phyloP scores from a whole-genome alignment of 2,329 filamentous ascomycete genomes.

The Curvularia hawaiiensis region DNA sequence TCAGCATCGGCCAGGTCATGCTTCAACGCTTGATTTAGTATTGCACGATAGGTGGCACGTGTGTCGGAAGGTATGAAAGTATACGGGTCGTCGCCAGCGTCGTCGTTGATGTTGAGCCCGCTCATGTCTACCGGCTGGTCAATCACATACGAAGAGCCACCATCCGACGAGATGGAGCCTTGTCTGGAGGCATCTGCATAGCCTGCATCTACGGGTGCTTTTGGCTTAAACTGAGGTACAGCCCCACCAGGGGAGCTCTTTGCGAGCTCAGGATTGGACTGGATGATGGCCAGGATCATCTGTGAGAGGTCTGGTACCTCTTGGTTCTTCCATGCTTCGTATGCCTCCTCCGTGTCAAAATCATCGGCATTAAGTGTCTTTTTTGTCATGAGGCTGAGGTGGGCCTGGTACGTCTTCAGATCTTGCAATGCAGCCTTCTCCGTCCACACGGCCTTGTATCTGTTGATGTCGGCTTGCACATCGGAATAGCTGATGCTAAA shows the following conservation, averaged over 20 bases:
- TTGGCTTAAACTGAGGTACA: constrained; percentile 62
- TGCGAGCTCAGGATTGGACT: constrained; percentile 81
- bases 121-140: constrained; percentile 73
- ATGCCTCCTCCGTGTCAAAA: constrained; percentile 88
- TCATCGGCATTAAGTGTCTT: constrained; percentile 81
- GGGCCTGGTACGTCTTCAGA: constrained; percentile 90
- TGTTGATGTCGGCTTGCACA: constrained; percentile 86
- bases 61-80: constrained; percentile 90
- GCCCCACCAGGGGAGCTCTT: constrained; percentile 70
- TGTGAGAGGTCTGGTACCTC: constrained; percentile 86
- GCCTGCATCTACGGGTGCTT: constrained; percentile 47
- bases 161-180: constrained; percentile 51
- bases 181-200: constrained; percentile 55
- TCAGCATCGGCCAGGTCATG: constrained; percentile 64
- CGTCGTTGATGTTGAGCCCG: constrained; percentile 65
- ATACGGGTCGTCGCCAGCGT: constrained; percentile 66
- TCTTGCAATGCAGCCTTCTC: constrained; percentile 89
- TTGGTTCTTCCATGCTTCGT: constrained; percentile 87
- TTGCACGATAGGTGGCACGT: constrained; percentile 79
- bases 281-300: constrained; percentile 91
- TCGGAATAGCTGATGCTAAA: constrained; percentile 81
- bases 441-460: constrained; percentile 81
- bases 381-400: constrained; percentile 78
- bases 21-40: constrained; percentile 75
- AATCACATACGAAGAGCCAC: constrained; percentile 59